Conservation (phyloP, 108 stramenopile species). For the Aurantiochytrium sp. region DNA sequence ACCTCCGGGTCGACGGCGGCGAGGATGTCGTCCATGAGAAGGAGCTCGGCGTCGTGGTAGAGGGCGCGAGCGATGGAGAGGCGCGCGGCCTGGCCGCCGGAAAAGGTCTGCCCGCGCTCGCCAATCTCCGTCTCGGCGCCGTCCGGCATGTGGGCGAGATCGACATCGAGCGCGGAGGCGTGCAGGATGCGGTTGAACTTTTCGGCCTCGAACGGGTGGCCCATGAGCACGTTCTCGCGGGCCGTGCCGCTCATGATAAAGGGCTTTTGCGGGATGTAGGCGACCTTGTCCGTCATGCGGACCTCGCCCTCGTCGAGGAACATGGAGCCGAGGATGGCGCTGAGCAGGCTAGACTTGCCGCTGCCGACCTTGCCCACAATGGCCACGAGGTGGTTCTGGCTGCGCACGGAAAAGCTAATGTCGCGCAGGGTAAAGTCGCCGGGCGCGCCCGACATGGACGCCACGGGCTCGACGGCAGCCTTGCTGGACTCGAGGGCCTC, state of each 20-base stretch:
- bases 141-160: constrained; percentile 77
- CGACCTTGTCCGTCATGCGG: constrained; percentile 35
- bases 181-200: constrained; percentile 73
- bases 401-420: neutral
- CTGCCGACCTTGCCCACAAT: constrained; percentile 79
- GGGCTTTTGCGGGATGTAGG: constrained; percentile 80
- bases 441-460: neutral
- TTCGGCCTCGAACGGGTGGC: constrained; percentile 66
- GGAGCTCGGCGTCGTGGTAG: constrained; percentile 68
- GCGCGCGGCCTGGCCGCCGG: constrained; percentile 82
- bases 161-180: constrained; percentile 79
- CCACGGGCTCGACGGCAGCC: neutral
- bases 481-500: neutral
- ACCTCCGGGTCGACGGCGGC: constrained; percentile 77
- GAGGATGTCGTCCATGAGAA: constrained; percentile 78
- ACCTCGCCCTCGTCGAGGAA: constrained; percentile 2
- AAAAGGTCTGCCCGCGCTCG: constrained; percentile 78
- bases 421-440: neutral
- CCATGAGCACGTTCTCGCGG: constrained; percentile 71
- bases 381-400: constrained; percentile 20
- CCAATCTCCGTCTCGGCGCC: constrained; percentile 94
- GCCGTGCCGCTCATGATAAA: constrained; percentile 87
- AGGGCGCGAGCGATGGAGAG: constrained; percentile 67
- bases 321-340: constrained; percentile 81
- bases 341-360: constrained; percentile 83